Evolutionary conservation across 371 early-diverging fungal genomes (phyloP).

Genomic region (Rhizopus delemar): DNA sequence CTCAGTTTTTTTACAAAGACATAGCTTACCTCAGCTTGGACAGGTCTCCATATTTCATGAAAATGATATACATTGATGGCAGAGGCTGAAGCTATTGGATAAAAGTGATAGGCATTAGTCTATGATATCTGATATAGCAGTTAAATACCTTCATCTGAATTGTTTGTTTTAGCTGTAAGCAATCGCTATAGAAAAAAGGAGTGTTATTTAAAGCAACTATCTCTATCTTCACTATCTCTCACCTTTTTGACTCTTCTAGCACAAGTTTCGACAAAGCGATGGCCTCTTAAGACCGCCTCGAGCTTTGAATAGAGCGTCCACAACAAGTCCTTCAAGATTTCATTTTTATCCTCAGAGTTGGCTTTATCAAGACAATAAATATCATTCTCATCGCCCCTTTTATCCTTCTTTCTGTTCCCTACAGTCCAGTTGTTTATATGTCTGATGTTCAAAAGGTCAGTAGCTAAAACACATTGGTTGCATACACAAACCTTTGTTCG

Average conservation of each 20-base stretch:
- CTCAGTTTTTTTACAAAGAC: not conserved
- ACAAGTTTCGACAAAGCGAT: conserved; percentile 68
- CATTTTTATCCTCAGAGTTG: conserved; percentile 58
- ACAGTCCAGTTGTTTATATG: conserved; percentile 9
- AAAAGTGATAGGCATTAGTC: not conserved
- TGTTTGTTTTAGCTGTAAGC: conserved; percentile 14
- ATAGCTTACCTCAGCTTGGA: conserved; percentile 64
- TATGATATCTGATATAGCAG: not conserved
- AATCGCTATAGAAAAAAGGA: conserved; percentile 14
- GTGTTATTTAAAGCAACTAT: not conserved
- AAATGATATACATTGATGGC: conserved; percentile 48
- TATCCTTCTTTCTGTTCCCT: conserved; percentile 16
- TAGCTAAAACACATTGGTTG: not conserved
- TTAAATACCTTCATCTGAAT: conserved; percentile 24
- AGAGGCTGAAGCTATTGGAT: conserved; percentile 17
- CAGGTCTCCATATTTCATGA: conserved; percentile 67
- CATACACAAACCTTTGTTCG: conserved; percentile 65
- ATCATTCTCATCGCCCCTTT: conserved; percentile 32
- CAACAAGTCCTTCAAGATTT: conserved; percentile 78
- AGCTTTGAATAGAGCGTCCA: conserved; percentile 82
- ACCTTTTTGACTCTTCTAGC: conserved; percentile 49
- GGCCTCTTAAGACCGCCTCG: conserved; percentile 81
- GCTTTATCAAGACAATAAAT: conserved; percentile 54
- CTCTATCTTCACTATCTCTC: conserved; percentile 3
- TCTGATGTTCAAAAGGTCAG: conserved; percentile 2